A percentile compares a stretch with the other conserved stretches of the same genome.
phyloP scores from a whole-genome alignment of 371 early-diverging fungal species.

The Rhizopus stolonifer region DNA sequence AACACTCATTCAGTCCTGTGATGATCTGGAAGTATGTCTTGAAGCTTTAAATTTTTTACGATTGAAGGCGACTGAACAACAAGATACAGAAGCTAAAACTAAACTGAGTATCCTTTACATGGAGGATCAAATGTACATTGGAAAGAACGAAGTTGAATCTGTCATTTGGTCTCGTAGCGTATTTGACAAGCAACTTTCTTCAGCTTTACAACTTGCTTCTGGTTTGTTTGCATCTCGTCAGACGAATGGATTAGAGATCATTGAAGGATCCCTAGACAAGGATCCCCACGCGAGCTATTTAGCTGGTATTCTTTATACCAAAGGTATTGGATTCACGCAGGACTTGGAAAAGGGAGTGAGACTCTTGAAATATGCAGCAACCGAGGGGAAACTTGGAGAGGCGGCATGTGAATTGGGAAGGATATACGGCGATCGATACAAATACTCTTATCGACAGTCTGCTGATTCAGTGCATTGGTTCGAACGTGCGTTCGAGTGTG shows the following conservation, averaged over 20 bases:
- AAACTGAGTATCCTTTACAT: conserved; percentile 39
- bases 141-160: conserved; percentile 19
- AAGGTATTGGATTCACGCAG: conserved; percentile 34
- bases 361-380: conserved; percentile 28
- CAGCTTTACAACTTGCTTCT: conserved; percentile 25
- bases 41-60: conserved; percentile 36
- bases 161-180: conserved; percentile 45
- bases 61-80: conserved; percentile 22
- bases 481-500: conserved; percentile 36
- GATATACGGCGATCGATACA: conserved; percentile 44
- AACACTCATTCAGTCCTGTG: conserved; percentile 1
- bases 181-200: conserved; percentile 41
- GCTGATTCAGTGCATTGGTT: conserved; percentile 34
- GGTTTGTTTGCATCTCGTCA: conserved; percentile 11
- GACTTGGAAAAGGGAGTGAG: conserved; percentile 26
- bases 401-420: conserved; percentile 47
- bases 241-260: conserved; percentile 7
- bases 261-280: conserved; percentile 2
- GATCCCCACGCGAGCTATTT: conserved; percentile 25
- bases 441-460: conserved; percentile 30
- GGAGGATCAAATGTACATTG: conserved; percentile 2
- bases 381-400: conserved; percentile 22
- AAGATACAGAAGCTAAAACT: conserved; percentile 43
- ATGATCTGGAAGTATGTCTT: neutral
- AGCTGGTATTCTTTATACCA: conserved; percentile 35